Evolutionary conservation across 192 early-diverging fungal species (phyloP), one percentile per base, ranked within the genome.

Genomic region (Spinellus fusiger): DNA sequence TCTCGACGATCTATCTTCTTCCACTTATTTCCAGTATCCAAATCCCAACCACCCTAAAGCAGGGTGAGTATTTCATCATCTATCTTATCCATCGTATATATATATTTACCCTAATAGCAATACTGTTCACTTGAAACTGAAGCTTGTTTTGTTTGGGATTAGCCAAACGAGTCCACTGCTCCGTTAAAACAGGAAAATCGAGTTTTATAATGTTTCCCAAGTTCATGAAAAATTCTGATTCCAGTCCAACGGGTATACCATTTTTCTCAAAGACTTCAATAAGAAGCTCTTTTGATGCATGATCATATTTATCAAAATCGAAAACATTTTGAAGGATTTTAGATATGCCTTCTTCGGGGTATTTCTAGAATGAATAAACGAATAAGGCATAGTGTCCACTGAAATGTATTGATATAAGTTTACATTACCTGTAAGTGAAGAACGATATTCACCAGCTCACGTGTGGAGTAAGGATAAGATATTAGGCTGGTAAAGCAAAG

Each of bases 381-480:
- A 37, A 9, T 46, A 27, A 49, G 16, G n/a, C 47, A 25, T 0
- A 54, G 3, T 20, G 10, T 26, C 8, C 9, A 59, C 29, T 59
- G 23, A 31, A 25, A 27, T 33, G 38, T 26, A 25, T 15, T 44
- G 10, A 2, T 3, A 44, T 18, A 3, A 23, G n/a, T 5, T 44
- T 25, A 8, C 3, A 16, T 20, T 58, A 80, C 65, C 66, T 90
- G 81, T 77, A 89, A 78, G 65, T 92, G 90, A 50, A 76, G 75
- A 15, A 89, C 88, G 53, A 92, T 76, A 50, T 90, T 89, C 10
- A 92, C 84, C 25, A 92, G 62, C 62, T 92, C 90, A 59, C 90
- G 80, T 16, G 86, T 82, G 12, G 90, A 92, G 68, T 92, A 92
- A 31, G 90, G 90, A 53, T 92, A 92, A 8, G 78, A 83, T 13